Evolutionary conservation across 208 protist species (phyloP).

Genomic region (Herpetomonas tarakana): DNA sequence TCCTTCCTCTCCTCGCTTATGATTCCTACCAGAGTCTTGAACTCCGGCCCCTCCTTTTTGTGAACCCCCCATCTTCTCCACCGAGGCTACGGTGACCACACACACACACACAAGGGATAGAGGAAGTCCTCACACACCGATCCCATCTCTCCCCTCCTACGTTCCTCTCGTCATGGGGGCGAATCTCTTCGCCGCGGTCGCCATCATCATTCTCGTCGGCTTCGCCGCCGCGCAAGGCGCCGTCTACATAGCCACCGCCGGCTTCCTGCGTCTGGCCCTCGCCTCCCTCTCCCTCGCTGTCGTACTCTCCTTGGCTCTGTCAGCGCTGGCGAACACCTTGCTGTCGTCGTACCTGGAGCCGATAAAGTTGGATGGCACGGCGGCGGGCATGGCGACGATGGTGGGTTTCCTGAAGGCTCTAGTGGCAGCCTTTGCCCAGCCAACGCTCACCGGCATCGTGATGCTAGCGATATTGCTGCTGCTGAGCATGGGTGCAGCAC

Average conservation of each 20-base stretch:
- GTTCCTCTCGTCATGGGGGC: too few species aligned
- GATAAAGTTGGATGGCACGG: background rate
- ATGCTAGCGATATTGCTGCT: conserved; percentile 47
- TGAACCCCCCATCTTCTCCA: too few species aligned
- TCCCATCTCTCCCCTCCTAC: too few species aligned
- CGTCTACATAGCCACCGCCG: conserved; percentile 29
- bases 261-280: conserved; percentile 38
- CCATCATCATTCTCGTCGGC: conserved; percentile 17
- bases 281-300: conserved; percentile 42
- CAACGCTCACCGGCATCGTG: conserved; percentile 57
- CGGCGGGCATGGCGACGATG: background rate
- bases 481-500: conserved; percentile 28
- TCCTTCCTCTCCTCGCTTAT: too few species aligned
- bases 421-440: conserved; percentile 55
- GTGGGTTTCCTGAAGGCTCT: conserved; percentile 33
- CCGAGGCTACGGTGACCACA: too few species aligned
- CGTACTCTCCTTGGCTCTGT: conserved; percentile 38
- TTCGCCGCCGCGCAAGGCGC: conserved; percentile 29
- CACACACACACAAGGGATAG: too few species aligned
- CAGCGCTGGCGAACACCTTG: conserved; percentile 28
- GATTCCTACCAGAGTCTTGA: too few species aligned
- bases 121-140: too few species aligned
- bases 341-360: conserved; percentile 7
- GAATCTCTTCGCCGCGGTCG: conserved; percentile 12
- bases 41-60: too few species aligned